Evolutionary conservation across 495 filamentous ascomycete genomes (phyloP), one percentile per base, ranked within the genome.

Genomic region (Penicillium macrosclerotiorum): DNA sequence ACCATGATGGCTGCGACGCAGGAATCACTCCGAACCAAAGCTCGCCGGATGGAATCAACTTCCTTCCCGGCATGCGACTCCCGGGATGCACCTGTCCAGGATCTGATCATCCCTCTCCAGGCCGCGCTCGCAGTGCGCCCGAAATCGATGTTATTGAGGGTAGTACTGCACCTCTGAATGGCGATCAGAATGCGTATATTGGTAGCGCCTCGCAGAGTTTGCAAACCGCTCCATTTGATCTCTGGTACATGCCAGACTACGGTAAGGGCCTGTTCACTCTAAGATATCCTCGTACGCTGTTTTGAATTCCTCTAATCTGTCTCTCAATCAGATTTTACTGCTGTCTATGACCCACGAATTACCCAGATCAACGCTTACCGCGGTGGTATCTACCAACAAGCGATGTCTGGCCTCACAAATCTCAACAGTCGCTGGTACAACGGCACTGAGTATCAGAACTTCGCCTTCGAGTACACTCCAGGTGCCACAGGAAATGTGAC

Each of bases 1-100:
- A 90, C 57, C 66, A 81, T 36, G 77, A 89, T 51, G 64, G 74
- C 24, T 90, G 86, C 54, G 86, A 90, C 60, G 76, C 75, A 5
- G 86, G 86, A 22, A 88, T 90, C 54, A 88, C 86, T 3, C 75
- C 82, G n/a, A 89, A 89, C 52, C 86, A 89, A 54, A 88, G 84
- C 48, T 71, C 75, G 12, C 62, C 70, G 0, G 84, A 88, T 61
- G 86, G 86, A 9, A 59, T 87, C 35, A 89, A 73, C 54, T 81
- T 64, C 44, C 69, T 90, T 5, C 86, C 86, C 1, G 86, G 86
- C 18, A 89, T 89, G 85, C 72, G 81, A 39, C 62, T 90, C 16
- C 84, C 86, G 6, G 82, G 79, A 0, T 89, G 86, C 53, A 82
- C 84, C 14, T 89, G 86, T 57, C 52, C 51, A 3, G 72, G 71